Evolutionary conservation across 2,329 filamentous ascomycete genomes (phyloP).

Genomic region (Sporothrix protearum): DNA sequence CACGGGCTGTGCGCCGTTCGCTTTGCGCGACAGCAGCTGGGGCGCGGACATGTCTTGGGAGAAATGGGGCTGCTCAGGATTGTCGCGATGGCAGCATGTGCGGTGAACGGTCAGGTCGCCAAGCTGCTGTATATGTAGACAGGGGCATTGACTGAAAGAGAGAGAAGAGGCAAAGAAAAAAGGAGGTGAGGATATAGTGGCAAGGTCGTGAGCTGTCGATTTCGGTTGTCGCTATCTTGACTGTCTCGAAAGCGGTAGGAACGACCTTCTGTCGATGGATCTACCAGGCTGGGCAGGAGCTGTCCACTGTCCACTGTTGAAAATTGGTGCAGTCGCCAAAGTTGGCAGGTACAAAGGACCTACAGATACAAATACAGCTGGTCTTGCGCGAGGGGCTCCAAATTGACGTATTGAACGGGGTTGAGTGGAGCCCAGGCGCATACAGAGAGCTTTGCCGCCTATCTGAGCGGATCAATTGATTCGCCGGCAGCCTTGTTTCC

Average conservation of each 20-base stretch:
- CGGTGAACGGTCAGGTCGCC: not conserved
- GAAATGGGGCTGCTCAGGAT: not conserved
- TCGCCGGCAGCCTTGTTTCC: constrained; percentile 16
- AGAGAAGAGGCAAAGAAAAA: not conserved
- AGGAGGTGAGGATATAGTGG: not conserved
- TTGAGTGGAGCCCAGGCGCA: not conserved
- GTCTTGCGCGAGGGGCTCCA: not conserved
- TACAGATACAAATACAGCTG: no score
- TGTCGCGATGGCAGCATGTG: not conserved
- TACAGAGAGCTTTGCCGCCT: not conserved
- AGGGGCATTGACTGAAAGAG: not conserved
- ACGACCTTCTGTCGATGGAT: not conserved
- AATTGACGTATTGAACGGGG: constrained; percentile 11
- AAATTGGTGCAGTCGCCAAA: not conserved
- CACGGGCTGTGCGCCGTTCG: constrained; percentile 54
- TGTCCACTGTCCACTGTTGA: not conserved
- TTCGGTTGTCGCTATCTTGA: not conserved
- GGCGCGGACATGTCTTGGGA: constrained; percentile 25
- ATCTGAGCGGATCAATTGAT: constrained; percentile 24
- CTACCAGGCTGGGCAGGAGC: constrained; percentile 8
- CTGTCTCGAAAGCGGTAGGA: not conserved
- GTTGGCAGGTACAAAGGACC: not conserved
- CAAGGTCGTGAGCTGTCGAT: not conserved
- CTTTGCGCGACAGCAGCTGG: constrained; percentile 37
- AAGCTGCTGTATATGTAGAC: not conserved